These are phyloP conservation scores for Pleurotus tuber-regium DNA, from an alignment of 768 basidiomycete genomes.

Conservation along the genomic window DNA sequence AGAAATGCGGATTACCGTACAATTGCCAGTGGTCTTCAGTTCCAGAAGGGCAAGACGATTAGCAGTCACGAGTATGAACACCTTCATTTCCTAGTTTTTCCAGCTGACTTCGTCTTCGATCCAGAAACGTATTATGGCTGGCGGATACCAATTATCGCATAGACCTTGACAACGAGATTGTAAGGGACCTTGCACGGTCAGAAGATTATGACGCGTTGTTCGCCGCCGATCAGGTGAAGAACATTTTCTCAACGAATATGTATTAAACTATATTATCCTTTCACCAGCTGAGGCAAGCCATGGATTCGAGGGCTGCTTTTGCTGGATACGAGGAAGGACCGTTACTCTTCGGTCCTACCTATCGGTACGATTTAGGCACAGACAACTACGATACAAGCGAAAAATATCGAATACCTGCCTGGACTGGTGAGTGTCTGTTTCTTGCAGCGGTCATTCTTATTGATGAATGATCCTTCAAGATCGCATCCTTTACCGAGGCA, in stretches of 20 bases:
- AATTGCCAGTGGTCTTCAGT: conserved; percentile 79
- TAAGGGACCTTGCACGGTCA: conserved; percentile 58
- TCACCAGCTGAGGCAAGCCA: conserved; percentile 65
- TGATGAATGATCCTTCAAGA: no score
- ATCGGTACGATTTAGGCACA: conserved; percentile 83
- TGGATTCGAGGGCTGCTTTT: conserved; percentile 75
- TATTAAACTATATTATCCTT: conserved; percentile 4
- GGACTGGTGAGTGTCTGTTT: conserved; percentile 86
- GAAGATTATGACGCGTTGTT: conserved; percentile 74
- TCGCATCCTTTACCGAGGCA: conserved; percentile 86
- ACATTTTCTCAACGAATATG: background rate
- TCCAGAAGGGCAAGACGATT: conserved; percentile 87
- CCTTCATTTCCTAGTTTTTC: conserved; percentile 11
- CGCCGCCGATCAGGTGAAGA: conserved; percentile 82
- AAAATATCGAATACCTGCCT: conserved; percentile 94
- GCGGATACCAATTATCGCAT: conserved; percentile 97
- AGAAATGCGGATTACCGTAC: conserved; percentile 91
- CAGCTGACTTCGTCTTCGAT: background rate
- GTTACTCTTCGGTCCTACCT: conserved; percentile 90
- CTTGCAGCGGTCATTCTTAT: no score
- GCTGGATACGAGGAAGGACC: conserved; percentile 86
- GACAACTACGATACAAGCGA: conserved; percentile 94
- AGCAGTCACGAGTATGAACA: conserved; percentile 79
- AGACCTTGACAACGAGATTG: conserved; percentile 79
- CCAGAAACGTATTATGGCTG: conserved; percentile 88